Conservation (phyloP, 306 rosid species). For the Medicago ruthenica region DNA sequence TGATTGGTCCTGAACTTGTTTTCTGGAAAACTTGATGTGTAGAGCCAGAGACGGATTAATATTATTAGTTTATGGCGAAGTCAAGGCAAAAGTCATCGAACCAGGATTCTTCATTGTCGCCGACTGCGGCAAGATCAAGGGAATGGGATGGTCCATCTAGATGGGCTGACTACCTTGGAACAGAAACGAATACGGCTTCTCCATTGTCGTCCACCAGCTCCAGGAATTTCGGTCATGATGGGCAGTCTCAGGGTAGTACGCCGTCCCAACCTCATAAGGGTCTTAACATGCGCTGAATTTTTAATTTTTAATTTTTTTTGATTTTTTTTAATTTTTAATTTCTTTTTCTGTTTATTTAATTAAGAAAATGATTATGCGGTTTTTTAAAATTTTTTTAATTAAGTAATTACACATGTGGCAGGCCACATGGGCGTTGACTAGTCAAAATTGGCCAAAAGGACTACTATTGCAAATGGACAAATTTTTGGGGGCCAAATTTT, state of each 20-base stretch:
- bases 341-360: too few relatives aligned
- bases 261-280: slow-evolving; percentile 78
- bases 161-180: slow-evolving; percentile 93
- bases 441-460: too few relatives aligned
- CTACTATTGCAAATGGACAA: too few relatives aligned
- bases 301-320: too few relatives aligned
- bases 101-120: slow-evolving; percentile 85
- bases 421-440: too few relatives aligned
- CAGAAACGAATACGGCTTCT: slow-evolving; percentile 64
- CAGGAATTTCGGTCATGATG: slow-evolving; percentile 67
- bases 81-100: slow-evolving; percentile 63
- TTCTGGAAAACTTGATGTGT: slow-evolving; percentile 37
- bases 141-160: slow-evolving; percentile 89
- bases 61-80: slow-evolving; percentile 65
- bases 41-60: slow-evolving; percentile 49
- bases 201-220: slow-evolving; percentile 72
- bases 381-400: too few relatives aligned
- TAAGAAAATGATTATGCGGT: too few relatives aligned
- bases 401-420: too few relatives aligned
- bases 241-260: slow-evolving; percentile 63
- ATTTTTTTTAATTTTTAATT: too few relatives aligned
- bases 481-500: too few relatives aligned
- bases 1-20: slow-evolving; percentile 38
- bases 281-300: slow-evolving; percentile 82
- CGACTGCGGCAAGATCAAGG: slow-evolving; percentile 73